Evolutionary conservation across 2,329 filamentous ascomycete species (phyloP).

Genomic region (Zasmidium angulare): DNA sequence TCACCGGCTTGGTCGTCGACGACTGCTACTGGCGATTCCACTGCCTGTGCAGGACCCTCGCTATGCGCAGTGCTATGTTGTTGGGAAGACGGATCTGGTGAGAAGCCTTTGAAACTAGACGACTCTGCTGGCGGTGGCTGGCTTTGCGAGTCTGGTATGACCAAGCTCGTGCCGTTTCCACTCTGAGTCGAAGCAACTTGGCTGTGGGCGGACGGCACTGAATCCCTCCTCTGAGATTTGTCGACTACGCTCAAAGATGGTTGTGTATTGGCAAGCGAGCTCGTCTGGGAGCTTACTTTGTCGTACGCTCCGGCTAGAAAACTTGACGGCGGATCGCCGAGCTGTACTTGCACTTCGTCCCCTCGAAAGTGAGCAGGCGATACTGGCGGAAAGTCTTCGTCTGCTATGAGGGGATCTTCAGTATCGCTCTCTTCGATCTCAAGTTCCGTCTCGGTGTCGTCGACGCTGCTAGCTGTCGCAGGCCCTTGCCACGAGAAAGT

Average conservation of each 20-base stretch:
- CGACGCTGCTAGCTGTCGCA: background rate
- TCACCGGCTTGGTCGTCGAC: no score
- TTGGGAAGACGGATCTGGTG: constrained; percentile 2
- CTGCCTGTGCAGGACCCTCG: background rate
- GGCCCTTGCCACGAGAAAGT: background rate
- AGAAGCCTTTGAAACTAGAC: constrained; percentile 15
- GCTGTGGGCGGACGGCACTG: background rate
- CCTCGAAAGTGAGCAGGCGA: background rate
- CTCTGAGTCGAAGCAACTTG: background rate
- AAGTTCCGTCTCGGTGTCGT: constrained; percentile 10
- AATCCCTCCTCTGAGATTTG: background rate
- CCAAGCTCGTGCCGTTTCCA: constrained; percentile 4
- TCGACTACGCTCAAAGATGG: background rate
- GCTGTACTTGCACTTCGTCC: constrained; percentile 11
- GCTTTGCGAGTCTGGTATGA: constrained; percentile 28
- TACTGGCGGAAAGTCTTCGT: background rate
- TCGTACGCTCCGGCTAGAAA: constrained; percentile 27
- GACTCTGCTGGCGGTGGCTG: constrained; percentile 8
- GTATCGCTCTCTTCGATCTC: constrained; percentile 29
- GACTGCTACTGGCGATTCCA: no score
- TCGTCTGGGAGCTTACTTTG: background rate
- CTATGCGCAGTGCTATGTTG: background rate
- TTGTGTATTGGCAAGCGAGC: background rate
- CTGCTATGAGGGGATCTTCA: background rate
- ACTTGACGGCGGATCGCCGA: constrained; percentile 30